Evolutionary conservation across 2,329 filamentous ascomycete genomes (phyloP).

Genomic region (Phaeoacremonium minimum): DNA sequence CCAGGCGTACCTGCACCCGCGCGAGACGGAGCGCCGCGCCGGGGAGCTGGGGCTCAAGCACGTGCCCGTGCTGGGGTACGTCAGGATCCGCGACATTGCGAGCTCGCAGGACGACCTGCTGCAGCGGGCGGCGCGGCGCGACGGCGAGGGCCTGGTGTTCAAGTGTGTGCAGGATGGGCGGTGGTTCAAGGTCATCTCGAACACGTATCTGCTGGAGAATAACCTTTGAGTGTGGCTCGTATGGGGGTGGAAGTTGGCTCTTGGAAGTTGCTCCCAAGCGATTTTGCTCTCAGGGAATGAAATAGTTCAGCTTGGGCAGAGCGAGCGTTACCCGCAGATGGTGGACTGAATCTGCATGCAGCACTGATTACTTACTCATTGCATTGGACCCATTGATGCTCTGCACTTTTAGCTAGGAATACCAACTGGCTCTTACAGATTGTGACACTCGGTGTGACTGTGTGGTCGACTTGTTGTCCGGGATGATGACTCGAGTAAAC

Average conservation of each 20-base stretch:
- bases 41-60: conserved; percentile 21
- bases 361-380: no score
- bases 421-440: no score
- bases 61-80: conserved; percentile 22
- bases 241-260: background rate
- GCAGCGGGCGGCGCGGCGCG: conserved; percentile 11
- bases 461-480: no score
- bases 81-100: conserved; percentile 13
- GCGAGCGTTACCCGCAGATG: no score
- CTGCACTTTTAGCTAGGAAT: no score
- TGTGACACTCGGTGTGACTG: no score
- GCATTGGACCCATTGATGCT: no score
- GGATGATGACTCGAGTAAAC: no score
- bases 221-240: background rate
- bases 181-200: conserved; percentile 20
- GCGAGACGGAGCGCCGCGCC: conserved; percentile 19
- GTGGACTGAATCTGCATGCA: no score
- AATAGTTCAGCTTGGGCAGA: no score
- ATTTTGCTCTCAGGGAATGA: no score
- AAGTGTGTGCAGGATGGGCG: conserved; percentile 16
- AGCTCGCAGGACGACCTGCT: conserved; percentile 12
- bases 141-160: conserved; percentile 20
- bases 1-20: conserved; percentile 19
- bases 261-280: no score
- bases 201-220: conserved; percentile 12